Base-by-base conservation (phyloP, 2,329 filamentous ascomycete species). In the Ophiostoma australiae region DNA sequence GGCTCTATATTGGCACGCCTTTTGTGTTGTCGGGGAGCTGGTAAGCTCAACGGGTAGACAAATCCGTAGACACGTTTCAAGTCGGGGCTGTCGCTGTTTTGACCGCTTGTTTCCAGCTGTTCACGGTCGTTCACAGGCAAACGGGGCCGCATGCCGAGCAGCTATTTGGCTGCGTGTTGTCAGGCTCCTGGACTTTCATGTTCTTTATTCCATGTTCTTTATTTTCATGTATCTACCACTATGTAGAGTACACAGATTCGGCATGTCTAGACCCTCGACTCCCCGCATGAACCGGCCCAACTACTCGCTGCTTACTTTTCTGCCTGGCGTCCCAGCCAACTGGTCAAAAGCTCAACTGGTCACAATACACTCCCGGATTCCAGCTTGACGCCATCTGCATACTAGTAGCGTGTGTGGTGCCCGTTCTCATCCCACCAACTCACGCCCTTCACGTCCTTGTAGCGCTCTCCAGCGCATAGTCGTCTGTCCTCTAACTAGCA, bases 71-170 rank as follows among this genome's bases (percentile, higher is more conserved):
- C 13, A 33, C 23, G 27, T 33, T 58, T 20, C 44, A 48, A n/a
- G 52, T 58, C 23, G 2, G 20, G 2, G 31, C 35, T 13, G 41
- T 20, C 63, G 67, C 67, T 58, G 17, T 39, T 44, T 48, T 37
- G 63, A 63, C 58, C 69, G 69, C 69, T 41, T 48, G 17, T 48
- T 17, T 31, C 8, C 10, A 23, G 52, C 23, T 23, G 52, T 58
- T 58, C 52, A n/a, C 23, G 10, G 27, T 58, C 52, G 52, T 23
- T 58, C 11, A 41, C 37, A n/a, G 37, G 37, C 39, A 41, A 13
- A 41, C 35, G 39, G 39, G 39, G 39, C 44, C 44, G 44, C 41
- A n/a, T n/a, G 41, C 4, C 8, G n/a, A 27, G 52, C 10, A 58
- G 23, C 10, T 27, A 17, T n/a, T n/a, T n/a, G 17, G 17, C 39